Percentiles rank a stretch among this genome's conserved stretches.
phyloP scores from a whole-genome alignment of 2,329 filamentous ascomycete species.

The Alternaria sp. region DNA sequence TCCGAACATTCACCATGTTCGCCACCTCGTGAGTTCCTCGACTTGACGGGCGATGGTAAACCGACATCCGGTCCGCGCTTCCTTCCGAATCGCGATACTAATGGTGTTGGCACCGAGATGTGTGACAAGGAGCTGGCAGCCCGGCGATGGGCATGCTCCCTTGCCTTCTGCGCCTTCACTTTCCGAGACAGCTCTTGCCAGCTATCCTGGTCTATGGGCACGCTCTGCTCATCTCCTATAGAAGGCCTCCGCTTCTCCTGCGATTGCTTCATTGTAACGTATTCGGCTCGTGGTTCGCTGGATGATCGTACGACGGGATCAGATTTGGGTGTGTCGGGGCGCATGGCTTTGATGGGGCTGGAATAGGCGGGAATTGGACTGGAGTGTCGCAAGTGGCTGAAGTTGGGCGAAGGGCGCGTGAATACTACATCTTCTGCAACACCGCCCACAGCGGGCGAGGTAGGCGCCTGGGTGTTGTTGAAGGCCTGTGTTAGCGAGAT shows the following conservation, averaged over 20 bases:
- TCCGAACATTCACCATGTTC: conserved; percentile 18
- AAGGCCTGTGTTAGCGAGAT: conserved; percentile 56
- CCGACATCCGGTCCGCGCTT: conserved; percentile 24
- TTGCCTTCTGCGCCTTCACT: conserved; percentile 24
- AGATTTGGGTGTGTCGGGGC: conserved; percentile 21
- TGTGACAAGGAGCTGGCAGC: conserved; percentile 31
- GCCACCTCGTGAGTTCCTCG: not conserved
- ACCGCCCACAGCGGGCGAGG: conserved; percentile 49
- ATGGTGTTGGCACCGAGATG: conserved; percentile 34
- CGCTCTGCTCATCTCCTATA: conserved; percentile 15
- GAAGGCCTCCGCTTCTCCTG: conserved; percentile 47
- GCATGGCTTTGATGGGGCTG: conserved; percentile 46
- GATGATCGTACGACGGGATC: conserved; percentile 37
- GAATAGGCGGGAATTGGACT: conserved; percentile 47
- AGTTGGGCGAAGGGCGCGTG: conserved; percentile 55
- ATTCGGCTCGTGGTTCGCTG: conserved; percentile 52
- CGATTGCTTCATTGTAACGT: conserved; percentile 54
- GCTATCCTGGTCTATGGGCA: conserved; percentile 32
- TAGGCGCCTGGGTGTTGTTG: conserved; percentile 53
- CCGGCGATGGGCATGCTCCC: conserved; percentile 29
- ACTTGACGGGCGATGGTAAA: conserved; percentile 35
- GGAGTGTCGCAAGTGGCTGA: conserved; percentile 42
- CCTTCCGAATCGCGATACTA: conserved; percentile 15
- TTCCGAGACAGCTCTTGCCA: conserved; percentile 35
- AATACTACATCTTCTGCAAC: conserved; percentile 52